Conservation (phyloP, 1,284 basidiomycete species). For the Papiliotrema flavescens region DNA sequence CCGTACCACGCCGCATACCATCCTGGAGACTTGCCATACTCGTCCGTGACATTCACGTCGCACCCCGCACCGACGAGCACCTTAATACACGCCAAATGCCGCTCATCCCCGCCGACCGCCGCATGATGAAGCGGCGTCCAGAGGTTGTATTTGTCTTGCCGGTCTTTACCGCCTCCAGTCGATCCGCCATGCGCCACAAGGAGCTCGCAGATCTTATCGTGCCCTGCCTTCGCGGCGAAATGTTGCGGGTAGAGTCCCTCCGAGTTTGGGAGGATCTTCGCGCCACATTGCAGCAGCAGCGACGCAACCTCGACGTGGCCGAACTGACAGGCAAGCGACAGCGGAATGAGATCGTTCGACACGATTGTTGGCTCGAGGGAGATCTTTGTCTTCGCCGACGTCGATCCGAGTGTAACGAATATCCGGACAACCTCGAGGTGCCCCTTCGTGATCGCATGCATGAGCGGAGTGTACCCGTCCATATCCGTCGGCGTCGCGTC, state of each 20-base stretch:
- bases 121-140: slow-evolving; percentile 99
- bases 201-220: slow-evolving; percentile 73
- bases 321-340: slow-evolving; percentile 85
- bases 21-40: slow-evolving; percentile 77
- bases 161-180: slow-evolving; percentile 67
- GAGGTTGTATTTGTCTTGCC: slow-evolving; percentile 91
- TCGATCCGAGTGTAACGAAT: slow-evolving; percentile 52
- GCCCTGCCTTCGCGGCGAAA: slow-evolving; percentile 95
- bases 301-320: slow-evolving; percentile 82
- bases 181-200: slow-evolving; percentile 61
- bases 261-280: slow-evolving; percentile 76
- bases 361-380: slow-evolving; percentile 56
- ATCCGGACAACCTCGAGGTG: slow-evolving; percentile 75
- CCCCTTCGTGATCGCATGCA: slow-evolving; percentile 88
- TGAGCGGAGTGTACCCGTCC: slow-evolving; percentile 90
- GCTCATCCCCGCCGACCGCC: slow-evolving; percentile 67
- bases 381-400: slow-evolving; percentile 53
- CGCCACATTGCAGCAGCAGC: slow-evolving; percentile 72
- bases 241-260: slow-evolving; percentile 97
- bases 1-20: slow-evolving; percentile 99
- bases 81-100: slow-evolving; percentile 66
- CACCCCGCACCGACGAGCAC: slow-evolving; percentile 76
- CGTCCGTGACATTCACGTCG: slow-evolving; percentile 72
- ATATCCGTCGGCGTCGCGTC: slow-evolving; percentile 72
- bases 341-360: slow-evolving; percentile 71